Conservation (phyloP, 345 rosid genomes). For the Ceriops decandra region DNA sequence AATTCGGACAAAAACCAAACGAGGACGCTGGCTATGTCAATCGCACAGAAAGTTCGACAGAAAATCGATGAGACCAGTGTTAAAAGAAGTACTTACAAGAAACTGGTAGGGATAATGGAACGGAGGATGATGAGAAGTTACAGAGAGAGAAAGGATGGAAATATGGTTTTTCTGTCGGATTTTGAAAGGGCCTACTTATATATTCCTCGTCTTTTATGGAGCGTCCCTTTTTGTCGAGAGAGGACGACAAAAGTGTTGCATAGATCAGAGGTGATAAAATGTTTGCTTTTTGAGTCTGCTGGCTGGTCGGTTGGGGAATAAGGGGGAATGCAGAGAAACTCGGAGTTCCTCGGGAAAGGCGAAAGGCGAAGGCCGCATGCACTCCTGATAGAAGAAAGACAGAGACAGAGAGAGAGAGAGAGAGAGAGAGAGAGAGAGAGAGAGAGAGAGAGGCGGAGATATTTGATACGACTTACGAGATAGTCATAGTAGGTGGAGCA, state of each 20-base stretch:
- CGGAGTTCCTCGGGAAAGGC: constrained; percentile 25
- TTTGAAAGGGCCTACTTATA: too few relatives aligned
- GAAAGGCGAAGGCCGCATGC: constrained; percentile 7
- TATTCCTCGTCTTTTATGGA: not conserved
- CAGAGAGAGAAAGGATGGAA: too few relatives aligned
- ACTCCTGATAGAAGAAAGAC: constrained; percentile 8
- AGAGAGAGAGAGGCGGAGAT: not conserved
- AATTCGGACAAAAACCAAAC: not conserved
- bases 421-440: not conserved
- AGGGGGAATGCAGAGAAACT: not conserved
- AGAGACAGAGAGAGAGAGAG: not conserved
- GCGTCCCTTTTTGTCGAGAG: not conserved
- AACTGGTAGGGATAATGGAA: not conserved
- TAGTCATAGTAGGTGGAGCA: too few relatives aligned
- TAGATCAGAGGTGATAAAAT: not conserved
- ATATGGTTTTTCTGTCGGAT: too few relatives aligned
- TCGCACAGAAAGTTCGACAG: not conserved
- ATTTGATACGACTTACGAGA: not conserved
- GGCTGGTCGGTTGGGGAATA: not conserved
- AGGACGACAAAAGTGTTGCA: not conserved
- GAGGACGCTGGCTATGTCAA: not conserved
- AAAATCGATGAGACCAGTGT: not conserved
- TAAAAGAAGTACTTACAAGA: constrained; percentile 1
- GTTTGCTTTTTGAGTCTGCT: not conserved
- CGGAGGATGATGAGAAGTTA: not conserved